Base-by-base conservation (phyloP, 2,329 filamentous ascomycete genomes). In the Cladosporium sp. region DNA sequence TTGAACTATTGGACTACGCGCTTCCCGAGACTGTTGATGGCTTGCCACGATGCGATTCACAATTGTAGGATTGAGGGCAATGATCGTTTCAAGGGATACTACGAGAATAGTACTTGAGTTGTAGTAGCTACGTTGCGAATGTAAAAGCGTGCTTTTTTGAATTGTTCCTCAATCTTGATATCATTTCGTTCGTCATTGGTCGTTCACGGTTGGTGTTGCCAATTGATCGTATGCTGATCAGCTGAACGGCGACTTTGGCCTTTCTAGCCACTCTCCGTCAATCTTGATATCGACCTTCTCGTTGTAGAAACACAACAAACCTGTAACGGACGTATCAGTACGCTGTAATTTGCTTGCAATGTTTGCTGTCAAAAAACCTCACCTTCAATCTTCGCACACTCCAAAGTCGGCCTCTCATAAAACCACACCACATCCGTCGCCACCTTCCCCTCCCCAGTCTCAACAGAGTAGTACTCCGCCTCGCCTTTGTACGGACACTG, bases 11-110 rank as follows among this genome's bases (percentile, higher is more conserved):
- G 93, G 91, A 91, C 90, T 0, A 82, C 86, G 8, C 84, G 86
- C 65, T 97, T 97, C 74, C 92, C 93, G 3, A 87, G 85, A 70
- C 77, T 97, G 71, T 76, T 97, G 66, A 88, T 96, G 74, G 84
- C 84, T 62, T 96, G 92, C 74, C 94, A 93, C 81, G 86, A 88
- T 71, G 86, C 93, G 21, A 85, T 96, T 25, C 85, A 86, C 67
- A 85, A 89, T 59, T 81, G 91, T 67, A 83, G 82, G 1, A 84
- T 93, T 79, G 83, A 89, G 65, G 79, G 80, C 0, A 82, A 86
- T 68, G 86, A 89, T 72, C 83, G 89, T 2, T 94, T 95, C 71
- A 85, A 81, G 73, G 88, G 89, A 68, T 95, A 93, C 73, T 94
- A 90, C 72, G 78, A 68, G 59, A 57, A 23, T 53, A 60, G 43